A percentile compares a stretch with the other conserved stretches of the same genome.
Conservation (phyloP, 2,329 filamentous ascomycete species). For the Alternaria longipes region DNA sequence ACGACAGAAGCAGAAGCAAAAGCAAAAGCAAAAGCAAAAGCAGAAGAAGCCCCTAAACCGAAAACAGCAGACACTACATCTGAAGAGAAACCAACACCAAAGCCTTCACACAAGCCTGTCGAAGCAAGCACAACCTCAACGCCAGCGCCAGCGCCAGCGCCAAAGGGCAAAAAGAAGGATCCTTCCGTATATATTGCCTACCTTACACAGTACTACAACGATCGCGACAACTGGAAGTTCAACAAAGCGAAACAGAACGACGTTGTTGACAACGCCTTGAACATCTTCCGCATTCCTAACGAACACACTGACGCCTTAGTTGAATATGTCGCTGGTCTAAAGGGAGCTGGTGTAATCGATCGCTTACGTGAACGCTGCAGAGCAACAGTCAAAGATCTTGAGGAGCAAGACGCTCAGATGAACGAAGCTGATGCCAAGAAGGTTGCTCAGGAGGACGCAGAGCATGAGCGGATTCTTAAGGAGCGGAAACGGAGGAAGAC, state of each 20-base stretch:
- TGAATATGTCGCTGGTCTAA: slow-evolving; percentile 80
- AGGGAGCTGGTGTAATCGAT: slow-evolving; percentile 74
- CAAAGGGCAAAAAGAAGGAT: slow-evolving; percentile 54
- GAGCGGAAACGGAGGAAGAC: slow-evolving; percentile 43
- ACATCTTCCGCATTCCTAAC: slow-evolving; percentile 74
- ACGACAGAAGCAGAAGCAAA: slow-evolving; percentile 6
- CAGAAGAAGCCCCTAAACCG: slow-evolving; percentile 12
- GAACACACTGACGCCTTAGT: slow-evolving; percentile 74
- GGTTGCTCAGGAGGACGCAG: slow-evolving; percentile 48
- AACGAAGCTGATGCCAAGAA: slow-evolving; percentile 47
- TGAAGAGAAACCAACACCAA: slow-evolving; percentile 1
- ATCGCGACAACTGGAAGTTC: slow-evolving; percentile 85
- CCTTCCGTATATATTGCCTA: slow-evolving; percentile 77
- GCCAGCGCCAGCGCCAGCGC: not conserved
- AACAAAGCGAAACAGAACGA: slow-evolving; percentile 92
- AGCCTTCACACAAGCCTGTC: slow-evolving; percentile 2
- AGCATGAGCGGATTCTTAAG: slow-evolving; percentile 46
- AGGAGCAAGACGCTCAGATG: slow-evolving; percentile 50
- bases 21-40: slow-evolving; percentile 8
- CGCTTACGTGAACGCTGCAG: slow-evolving; percentile 73
- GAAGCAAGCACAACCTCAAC: not conserved
- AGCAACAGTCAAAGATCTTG: slow-evolving; percentile 65
- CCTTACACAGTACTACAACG: slow-evolving; percentile 76
- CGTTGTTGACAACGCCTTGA: slow-evolving; percentile 83
- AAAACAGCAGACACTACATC: slow-evolving; percentile 2